Evolutionary conservation across 257 asterid genomes (phyloP).

Genomic region (Capsicum chinense): DNA sequence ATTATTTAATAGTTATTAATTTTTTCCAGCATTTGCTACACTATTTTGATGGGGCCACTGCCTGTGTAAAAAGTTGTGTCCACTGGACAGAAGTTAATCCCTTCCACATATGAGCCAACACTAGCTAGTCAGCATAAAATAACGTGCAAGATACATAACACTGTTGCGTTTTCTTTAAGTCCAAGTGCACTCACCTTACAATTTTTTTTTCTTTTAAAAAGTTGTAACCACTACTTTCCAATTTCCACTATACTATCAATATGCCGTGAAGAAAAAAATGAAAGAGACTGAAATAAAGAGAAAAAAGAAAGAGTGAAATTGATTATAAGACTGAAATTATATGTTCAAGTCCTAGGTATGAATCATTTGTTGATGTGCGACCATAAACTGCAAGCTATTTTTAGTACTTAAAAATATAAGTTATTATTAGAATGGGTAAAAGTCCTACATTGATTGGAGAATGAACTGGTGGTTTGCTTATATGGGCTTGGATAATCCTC

Average conservation of each 20-base stretch:
- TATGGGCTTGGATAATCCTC: too few relatives aligned
- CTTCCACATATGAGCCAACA: constrained; percentile 23
- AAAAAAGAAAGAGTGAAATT: not conserved
- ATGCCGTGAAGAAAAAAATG: not conserved
- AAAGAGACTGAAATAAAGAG: not conserved
- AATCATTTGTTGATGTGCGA: not conserved
- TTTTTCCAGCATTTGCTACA: too few relatives aligned
- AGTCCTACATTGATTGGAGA: too few relatives aligned
- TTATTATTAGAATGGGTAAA: too few relatives aligned
- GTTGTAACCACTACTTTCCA: not conserved
- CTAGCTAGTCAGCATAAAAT: not conserved
- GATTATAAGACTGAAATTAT: not conserved
- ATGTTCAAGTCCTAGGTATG: not conserved
- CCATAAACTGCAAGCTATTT: not conserved
- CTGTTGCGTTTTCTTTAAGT: not conserved
- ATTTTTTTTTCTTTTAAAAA: not conserved
- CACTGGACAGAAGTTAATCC: too few relatives aligned
- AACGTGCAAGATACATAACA: constrained; percentile 7
- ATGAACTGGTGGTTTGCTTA: too few relatives aligned
- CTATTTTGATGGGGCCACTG: too few relatives aligned
- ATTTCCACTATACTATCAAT: not conserved
- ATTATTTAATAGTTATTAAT: too few relatives aligned
- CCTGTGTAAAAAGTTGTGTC: too few relatives aligned
- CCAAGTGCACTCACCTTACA: not conserved
- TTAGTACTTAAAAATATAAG: too few relatives aligned